Conservation (phyloP, 225 moss, liverwort and hornwort genomes). For the Sphagnum tenellum region DNA sequence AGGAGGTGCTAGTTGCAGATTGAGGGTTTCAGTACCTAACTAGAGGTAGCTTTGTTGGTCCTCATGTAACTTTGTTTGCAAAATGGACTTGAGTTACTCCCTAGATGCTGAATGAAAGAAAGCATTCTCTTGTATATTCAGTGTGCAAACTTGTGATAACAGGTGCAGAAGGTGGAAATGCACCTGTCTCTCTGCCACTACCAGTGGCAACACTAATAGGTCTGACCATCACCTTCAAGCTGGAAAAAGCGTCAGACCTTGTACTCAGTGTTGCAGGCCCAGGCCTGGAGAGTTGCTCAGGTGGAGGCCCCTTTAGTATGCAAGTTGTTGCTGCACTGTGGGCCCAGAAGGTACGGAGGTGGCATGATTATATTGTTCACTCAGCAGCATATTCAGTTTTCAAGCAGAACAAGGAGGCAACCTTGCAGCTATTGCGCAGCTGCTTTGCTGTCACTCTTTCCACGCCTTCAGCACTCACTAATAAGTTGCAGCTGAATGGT, state of each 20-base stretch:
- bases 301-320: slow-evolving; percentile 84
- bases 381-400: slow-evolving; percentile 48
- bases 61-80: no score
- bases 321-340: slow-evolving; percentile 85
- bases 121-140: no score
- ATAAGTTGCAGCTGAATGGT: slow-evolving; percentile 58
- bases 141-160: slow-evolving; percentile 3
- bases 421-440: slow-evolving; percentile 61
- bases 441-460: slow-evolving; percentile 68
- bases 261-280: slow-evolving; percentile 67
- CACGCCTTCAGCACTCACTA: slow-evolving; percentile 35
- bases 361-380: slow-evolving; percentile 78
- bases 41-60: no score
- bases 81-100: no score
- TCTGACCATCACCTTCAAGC: slow-evolving; percentile 85
- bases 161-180: slow-evolving; percentile 73
- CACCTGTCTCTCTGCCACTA: slow-evolving; percentile 75
- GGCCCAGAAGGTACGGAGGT: slow-evolving; percentile 70
- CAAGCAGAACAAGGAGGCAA: slow-evolving; percentile 68
- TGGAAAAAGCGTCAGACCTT: slow-evolving; percentile 49
- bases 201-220: slow-evolving; percentile 84
- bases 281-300: slow-evolving; percentile 60
- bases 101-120: no score
- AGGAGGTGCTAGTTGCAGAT: no score
- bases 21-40: no score